Base-by-base conservation (phyloP, 176 grass and related monocot species). In the Pontederia crassipes region DNA sequence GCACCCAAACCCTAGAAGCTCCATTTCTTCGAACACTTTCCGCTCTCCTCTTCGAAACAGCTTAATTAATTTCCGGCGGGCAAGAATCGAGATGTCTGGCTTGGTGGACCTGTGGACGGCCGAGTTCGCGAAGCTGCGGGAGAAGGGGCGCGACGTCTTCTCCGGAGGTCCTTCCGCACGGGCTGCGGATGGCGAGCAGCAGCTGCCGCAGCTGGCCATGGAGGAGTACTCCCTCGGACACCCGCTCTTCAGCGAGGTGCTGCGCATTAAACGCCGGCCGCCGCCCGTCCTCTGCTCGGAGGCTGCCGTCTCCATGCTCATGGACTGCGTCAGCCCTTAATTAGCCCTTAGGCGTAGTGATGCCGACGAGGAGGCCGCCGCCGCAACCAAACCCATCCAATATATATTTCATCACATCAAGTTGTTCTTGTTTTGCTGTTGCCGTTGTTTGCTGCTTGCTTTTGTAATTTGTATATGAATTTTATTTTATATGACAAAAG, bases 311-410 rank as follows among this genome's bases (percentile, higher is more conserved):
- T 50, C 62, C 46, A 28, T 65, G 62, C 46, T 65, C 62, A 11
- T 65, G 17, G 46, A 65, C 62, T 65, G 62, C 62, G 40, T 65
- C 45, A 65, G 62, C 45, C 62, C 62, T 24, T 65, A n/a, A 26
- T 28, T 12, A 14, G 46, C 29, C 4, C 20, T 24, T 24, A 24
- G 20, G 20, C 20, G 20, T 1, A 24, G 20, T 24, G 20, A 24
- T 24, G 20, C 20, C 20, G 20, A 24, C 20, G 20, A 24, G 20
- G 20, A 24, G 20, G 20, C 20, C 1, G 20, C 20, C 20, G 20
- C 20, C 20, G 20, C 20, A 24, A 24, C 20, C 20, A 24, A 24
- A 1, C 1, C 20, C 20, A 24, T 24, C 20, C 20, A 1, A 24
- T 24, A 24, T 24, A 24, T 24, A 24, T 24, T 24, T 24, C 20